A percentile compares a stretch with the other conserved stretches of the same genome.
phyloP scores from a whole-genome alignment of 2,329 filamentous ascomycete species.

The Fusarium nurragi region DNA sequence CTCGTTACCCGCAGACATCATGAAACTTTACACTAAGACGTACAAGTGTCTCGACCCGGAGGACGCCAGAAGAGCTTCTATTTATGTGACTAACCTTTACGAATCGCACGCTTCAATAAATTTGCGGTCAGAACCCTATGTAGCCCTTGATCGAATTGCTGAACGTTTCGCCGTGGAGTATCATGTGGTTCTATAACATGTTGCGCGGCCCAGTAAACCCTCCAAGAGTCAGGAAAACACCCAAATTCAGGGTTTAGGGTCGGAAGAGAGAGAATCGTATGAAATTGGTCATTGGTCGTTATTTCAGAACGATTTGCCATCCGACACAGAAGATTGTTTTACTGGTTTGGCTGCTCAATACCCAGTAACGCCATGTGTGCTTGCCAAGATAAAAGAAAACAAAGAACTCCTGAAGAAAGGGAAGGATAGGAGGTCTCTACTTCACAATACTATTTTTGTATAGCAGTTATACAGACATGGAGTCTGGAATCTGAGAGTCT shows the following conservation, averaged over 20 bases:
- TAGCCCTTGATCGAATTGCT: no score
- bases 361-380: neutral
- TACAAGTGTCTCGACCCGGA: neutral
- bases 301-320: no score
- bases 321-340: neutral
- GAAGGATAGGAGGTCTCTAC: neutral
- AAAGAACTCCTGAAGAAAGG: neutral
- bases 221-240: no score
- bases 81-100: neutral
- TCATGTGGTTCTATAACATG: no score
- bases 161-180: no score
- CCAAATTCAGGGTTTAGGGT: no score
- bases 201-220: no score
- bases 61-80: neutral
- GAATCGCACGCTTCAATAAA: no score
- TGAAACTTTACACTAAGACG: neutral
- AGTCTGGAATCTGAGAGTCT: no score
- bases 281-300: neutral
- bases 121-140: neutral
- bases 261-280: neutral
- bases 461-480: no score
- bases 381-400: neutral
- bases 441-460: neutral
- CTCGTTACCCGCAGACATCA: neutral
- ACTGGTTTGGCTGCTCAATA: neutral